phyloP scores from a whole-genome alignment of 768 basidiomycete species.

The Asterophora lycoperdoides region DNA sequence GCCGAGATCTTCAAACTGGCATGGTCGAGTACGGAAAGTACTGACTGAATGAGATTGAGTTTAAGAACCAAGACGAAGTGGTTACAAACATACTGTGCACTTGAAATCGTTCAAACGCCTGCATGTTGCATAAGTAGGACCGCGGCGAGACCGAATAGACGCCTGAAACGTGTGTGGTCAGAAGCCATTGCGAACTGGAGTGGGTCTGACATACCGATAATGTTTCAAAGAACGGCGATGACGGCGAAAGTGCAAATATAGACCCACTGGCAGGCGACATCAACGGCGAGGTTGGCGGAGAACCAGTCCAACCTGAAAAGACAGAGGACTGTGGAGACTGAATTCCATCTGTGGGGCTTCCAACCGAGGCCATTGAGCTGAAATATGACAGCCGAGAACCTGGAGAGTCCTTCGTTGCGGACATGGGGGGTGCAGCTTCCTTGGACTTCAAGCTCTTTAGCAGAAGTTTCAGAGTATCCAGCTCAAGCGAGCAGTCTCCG shows the following conservation, averaged over 20 bases:
- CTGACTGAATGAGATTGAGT: slow-evolving; percentile 30
- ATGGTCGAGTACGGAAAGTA: slow-evolving; percentile 41
- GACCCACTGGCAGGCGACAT: slow-evolving; percentile 11
- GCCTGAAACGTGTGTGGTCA: slow-evolving; percentile 29
- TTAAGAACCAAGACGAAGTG: neutral
- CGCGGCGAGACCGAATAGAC: slow-evolving; percentile 44
- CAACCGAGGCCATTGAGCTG: slow-evolving; percentile 1
- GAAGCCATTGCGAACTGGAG: slow-evolving; percentile 15
- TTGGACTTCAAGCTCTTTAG: slow-evolving; percentile 20
- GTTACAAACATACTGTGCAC: slow-evolving; percentile 31
- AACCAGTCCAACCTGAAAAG: slow-evolving; percentile 7
- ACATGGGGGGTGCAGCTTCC: neutral
- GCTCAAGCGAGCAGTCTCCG: slow-evolving; percentile 42
- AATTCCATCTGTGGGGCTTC: slow-evolving; percentile 7
- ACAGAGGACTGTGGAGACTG: slow-evolving; percentile 10
- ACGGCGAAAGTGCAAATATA: slow-evolving; percentile 19
- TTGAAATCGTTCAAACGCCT: slow-evolving; percentile 36
- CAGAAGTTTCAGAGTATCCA: slow-evolving; percentile 39
- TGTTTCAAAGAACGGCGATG: slow-evolving; percentile 22
- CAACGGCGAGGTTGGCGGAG: slow-evolving; percentile 5
- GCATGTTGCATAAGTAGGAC: slow-evolving; percentile 31
- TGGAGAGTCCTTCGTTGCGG: neutral
- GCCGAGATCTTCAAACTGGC: slow-evolving; percentile 42
- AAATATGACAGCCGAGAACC: slow-evolving; percentile 1
- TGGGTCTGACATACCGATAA: slow-evolving; percentile 19